Conservation (phyloP, 2,329 filamentous ascomycete genomes). For the Sclerotinia trifoliorum region DNA sequence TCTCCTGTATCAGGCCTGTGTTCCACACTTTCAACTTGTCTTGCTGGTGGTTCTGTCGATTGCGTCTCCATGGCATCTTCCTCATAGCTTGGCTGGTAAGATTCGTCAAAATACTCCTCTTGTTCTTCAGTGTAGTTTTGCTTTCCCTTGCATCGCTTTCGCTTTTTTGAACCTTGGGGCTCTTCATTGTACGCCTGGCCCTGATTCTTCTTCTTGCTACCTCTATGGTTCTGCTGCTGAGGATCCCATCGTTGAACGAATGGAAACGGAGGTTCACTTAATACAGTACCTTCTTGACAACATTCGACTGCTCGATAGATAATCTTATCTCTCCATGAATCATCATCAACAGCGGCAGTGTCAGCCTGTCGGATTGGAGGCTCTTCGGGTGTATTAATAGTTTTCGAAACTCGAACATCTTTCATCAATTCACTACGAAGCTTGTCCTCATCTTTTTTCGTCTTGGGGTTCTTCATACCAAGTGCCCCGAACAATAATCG, state of each 20-base stretch:
- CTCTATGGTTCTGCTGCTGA: slow-evolving; percentile 58
- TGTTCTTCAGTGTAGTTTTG: slow-evolving; percentile 46
- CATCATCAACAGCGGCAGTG: slow-evolving; percentile 51
- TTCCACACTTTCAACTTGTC: slow-evolving; percentile 28
- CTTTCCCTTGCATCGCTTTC: slow-evolving; percentile 48
- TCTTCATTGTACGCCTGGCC: slow-evolving; percentile 45
- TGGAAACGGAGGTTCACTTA: slow-evolving; percentile 81
- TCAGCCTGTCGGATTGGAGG: slow-evolving; percentile 27
- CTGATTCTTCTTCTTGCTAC: slow-evolving; percentile 51
- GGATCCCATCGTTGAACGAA: slow-evolving; percentile 88
- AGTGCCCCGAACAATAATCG: slow-evolving; percentile 71
- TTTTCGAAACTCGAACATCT: slow-evolving; percentile 47
- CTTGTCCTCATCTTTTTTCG: slow-evolving; percentile 64
- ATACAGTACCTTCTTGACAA: slow-evolving; percentile 62
- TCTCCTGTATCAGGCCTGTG: slow-evolving; percentile 33
- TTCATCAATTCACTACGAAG: slow-evolving; percentile 60
- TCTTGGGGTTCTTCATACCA: slow-evolving; percentile 66
- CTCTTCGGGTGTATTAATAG: slow-evolving; percentile 30
- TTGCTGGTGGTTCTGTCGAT: slow-evolving; percentile 30
- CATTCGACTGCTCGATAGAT: slow-evolving; percentile 81
- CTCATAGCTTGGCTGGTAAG: slow-evolving; percentile 39
- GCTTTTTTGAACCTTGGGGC: slow-evolving; percentile 47
- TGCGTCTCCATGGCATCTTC: slow-evolving; percentile 35
- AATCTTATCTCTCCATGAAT: slow-evolving; percentile 74
- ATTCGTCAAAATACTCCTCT: slow-evolving; percentile 40